Conservation (phyloP, 2,329 filamentous ascomycete genomes). For the Fusarium pseudonygamai region DNA sequence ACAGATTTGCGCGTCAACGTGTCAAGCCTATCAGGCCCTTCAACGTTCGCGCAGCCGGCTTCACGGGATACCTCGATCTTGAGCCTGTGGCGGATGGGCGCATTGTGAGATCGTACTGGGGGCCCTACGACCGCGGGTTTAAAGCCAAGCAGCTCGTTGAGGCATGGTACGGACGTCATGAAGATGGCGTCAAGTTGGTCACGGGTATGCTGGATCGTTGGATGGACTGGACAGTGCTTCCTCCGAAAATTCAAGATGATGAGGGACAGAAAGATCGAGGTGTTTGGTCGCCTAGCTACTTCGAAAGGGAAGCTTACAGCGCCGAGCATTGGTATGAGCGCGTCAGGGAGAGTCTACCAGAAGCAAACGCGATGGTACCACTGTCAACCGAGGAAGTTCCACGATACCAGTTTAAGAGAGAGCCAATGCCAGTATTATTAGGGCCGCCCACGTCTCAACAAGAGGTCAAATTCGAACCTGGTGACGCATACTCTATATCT, state of each 20-base stretch:
- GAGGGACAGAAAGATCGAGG: slow-evolving; percentile 46
- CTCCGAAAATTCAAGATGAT: slow-evolving; percentile 46
- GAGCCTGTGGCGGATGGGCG: slow-evolving; percentile 48
- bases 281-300: slow-evolving; percentile 53
- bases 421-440: slow-evolving; percentile 47
- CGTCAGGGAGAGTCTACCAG: slow-evolving; percentile 29
- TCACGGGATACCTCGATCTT: slow-evolving; percentile 45
- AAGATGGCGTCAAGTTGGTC: slow-evolving; percentile 47
- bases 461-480: slow-evolving; percentile 44
- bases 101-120: slow-evolving; percentile 48
- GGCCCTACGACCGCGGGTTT: slow-evolving; percentile 48
- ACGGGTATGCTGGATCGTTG: slow-evolving; percentile 54
- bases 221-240: slow-evolving; percentile 53
- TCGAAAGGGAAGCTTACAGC: slow-evolving; percentile 47
- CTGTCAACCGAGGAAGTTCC: slow-evolving; percentile 42
- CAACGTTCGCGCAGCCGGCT: slow-evolving; percentile 35
- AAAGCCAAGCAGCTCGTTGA: slow-evolving; percentile 49
- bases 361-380: slow-evolving; percentile 10
- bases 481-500: slow-evolving; percentile 40
- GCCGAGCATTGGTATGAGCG: slow-evolving; percentile 44
- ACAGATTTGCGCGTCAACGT: slow-evolving; percentile 42
- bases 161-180: slow-evolving; percentile 55
- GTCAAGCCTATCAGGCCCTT: slow-evolving; percentile 37
- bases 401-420: slow-evolving; percentile 43
- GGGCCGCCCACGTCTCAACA: slow-evolving; percentile 45